A percentile compares a stretch with the other conserved stretches of the same genome.
phyloP scores from a whole-genome alignment of 495 filamentous ascomycete genomes.

The Talaromyces ruber region DNA sequence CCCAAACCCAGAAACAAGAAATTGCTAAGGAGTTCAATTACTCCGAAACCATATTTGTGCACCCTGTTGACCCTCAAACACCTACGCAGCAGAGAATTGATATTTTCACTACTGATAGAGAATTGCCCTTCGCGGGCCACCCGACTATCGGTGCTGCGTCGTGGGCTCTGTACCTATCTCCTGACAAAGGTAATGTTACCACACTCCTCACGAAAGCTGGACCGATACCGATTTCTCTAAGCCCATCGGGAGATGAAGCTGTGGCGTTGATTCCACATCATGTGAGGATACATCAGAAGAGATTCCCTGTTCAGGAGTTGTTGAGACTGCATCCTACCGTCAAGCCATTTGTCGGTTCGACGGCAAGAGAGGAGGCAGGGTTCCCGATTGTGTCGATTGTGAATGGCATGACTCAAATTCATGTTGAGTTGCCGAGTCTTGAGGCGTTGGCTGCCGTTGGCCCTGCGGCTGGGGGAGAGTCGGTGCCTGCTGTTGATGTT shows the following conservation, averaged over 20 bases:
- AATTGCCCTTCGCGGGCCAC: constrained; percentile 72
- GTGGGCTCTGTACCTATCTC: constrained; percentile 34
- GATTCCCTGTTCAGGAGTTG: constrained; percentile 19
- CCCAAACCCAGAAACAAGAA: constrained; percentile 32
- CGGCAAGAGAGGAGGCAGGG: not conserved
- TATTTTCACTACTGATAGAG: constrained; percentile 57
- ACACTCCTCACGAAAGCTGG: constrained; percentile 57
- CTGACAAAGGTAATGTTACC: constrained; percentile 13
- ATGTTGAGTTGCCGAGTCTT: constrained; percentile 42
- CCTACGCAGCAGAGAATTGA: constrained; percentile 36
- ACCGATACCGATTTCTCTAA: constrained; percentile 36
- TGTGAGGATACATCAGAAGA: constrained; percentile 48
- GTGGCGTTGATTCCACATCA: constrained; percentile 56
- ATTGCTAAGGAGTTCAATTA: constrained; percentile 78
- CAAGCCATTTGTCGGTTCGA: constrained; percentile 13
- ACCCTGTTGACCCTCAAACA: constrained; percentile 18
- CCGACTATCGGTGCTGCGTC: constrained; percentile 65
- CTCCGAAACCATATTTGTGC: constrained; percentile 75
- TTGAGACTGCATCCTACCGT: constrained; percentile 23
- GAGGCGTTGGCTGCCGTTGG: constrained; percentile 25
- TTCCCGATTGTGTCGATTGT: constrained; percentile 52
- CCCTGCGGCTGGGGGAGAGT: constrained; percentile 17
- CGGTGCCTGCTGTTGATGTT: constrained; percentile 6
- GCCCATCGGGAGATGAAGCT: constrained; percentile 23
- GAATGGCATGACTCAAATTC: constrained; percentile 65